Base-by-base conservation (phyloP, 306 rosid species). In the Senna siamea region DNA sequence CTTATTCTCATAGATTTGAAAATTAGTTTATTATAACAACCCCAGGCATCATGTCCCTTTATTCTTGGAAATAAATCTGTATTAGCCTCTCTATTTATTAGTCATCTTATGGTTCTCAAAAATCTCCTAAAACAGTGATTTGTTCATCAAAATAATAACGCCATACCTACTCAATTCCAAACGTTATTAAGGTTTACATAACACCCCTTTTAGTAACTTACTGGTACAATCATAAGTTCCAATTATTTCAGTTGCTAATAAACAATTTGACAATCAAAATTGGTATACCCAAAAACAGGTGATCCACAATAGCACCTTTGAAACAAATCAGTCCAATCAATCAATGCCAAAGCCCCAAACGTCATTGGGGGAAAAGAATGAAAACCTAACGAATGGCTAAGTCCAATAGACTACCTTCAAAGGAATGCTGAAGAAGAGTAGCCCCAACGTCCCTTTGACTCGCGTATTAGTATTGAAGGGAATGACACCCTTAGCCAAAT, bases 401-500 rank as follows among this genome's bases (percentile, higher is more conserved):
- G 40, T 10, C 23, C 67, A 43, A 15, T 9, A 17, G 41, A 18
- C 75, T 84, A 88, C 96, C 96, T 90, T 87, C 63, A 92, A 59
- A 4, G 99, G 97, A 78, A 91, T 41, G 2, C 72, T 52, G 88
- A 94, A 67, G 74, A 89, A 70, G 55, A 91, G 23, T 26, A 94
- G 32, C 48, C 97, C 92, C 59, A 94, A 52, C 38, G 52, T 78
- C 20, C 98, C 97, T 35, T 85, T 76, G 18, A 94, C 87, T 30
- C 60, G 69, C 0, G 97, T 79, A 32, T 72, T 69, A 51, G 97
- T 76, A 18, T 91, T 96, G n/a, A 94, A 91, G 7, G 96, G 97
- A 20, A 94, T 85, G 0, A 88, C 85, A 9, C 97, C 96, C 66
- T 22, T 89, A 0, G 92, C 89, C 54, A 89, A 75, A 74, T 94